Conservation (phyloP, 495 filamentous ascomycete species). For the Saxophila tyrrhenica region DNA sequence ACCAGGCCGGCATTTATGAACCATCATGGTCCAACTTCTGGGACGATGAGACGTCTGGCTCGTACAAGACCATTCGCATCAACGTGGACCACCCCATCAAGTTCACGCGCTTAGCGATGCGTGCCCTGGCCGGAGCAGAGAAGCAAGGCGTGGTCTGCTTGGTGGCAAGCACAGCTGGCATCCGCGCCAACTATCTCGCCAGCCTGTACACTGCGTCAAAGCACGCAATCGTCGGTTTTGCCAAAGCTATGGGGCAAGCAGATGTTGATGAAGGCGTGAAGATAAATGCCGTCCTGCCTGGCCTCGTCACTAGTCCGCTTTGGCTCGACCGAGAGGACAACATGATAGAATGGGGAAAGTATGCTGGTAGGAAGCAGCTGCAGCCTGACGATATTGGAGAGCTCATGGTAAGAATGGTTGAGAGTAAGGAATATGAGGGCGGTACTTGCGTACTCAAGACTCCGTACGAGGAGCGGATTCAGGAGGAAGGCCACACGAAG, state of each 20-base stretch:
- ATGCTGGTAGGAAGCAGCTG: background rate
- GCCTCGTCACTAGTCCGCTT: background rate
- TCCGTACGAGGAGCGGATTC: slow-evolving; percentile 4
- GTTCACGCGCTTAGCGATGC: slow-evolving; percentile 28
- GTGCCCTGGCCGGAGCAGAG: slow-evolving; percentile 19
- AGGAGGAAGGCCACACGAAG: slow-evolving; percentile 1
- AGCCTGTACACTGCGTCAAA: slow-evolving; percentile 29
- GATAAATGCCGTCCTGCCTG: slow-evolving; percentile 22
- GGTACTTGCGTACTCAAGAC: slow-evolving; percentile 8
- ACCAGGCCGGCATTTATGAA: slow-evolving; percentile 30
- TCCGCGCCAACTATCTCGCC: slow-evolving; percentile 15
- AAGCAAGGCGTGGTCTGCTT: slow-evolving; percentile 27
- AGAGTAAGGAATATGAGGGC: slow-evolving; percentile 7
- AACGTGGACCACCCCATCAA: slow-evolving; percentile 26
- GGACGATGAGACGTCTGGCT: slow-evolving; percentile 1
- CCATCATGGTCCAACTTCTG: slow-evolving; percentile 13
- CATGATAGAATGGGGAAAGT: background rate
- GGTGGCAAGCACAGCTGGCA: slow-evolving; percentile 23
- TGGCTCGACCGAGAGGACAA: slow-evolving; percentile 6
- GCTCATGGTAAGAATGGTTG: slow-evolving; percentile 5
- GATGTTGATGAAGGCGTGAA: slow-evolving; percentile 23
- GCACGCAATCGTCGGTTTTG: slow-evolving; percentile 29
- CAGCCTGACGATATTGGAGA: slow-evolving; percentile 3
- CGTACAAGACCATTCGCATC: slow-evolving; percentile 3
- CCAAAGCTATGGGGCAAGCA: slow-evolving; percentile 23